Evolutionary conservation across 371 early-diverging fungal species (phyloP), one percentile per base, ranked within the genome.

Genomic region (Zopfochytrium polystomum): DNA sequence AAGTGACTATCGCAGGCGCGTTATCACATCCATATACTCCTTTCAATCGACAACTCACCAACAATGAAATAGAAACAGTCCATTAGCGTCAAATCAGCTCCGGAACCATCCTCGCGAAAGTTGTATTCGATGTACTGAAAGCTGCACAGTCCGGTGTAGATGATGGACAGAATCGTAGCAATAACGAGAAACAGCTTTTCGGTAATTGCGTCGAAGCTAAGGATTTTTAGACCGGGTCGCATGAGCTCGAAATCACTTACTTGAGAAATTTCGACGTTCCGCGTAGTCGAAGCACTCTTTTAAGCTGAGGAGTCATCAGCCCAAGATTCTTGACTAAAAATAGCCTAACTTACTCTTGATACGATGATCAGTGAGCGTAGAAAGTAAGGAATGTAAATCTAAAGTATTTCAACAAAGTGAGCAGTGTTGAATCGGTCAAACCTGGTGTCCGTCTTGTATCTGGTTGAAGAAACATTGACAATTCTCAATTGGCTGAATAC

Each of bases 91-190:
- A 42, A n/a, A 42, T 42, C 42, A n/a, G n/a, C n/a, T n/a, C n/a
- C n/a, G 42, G 42, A 42, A 13, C 42, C 42, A 42, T 11, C 42
- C 11, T 34, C 32, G 1, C 74, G 81, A 70, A 87, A 87, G 32
- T 76, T 78, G 4, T 78, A 73, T 51, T 90, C 90, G 31, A 79
- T 77, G 60, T 83, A 89, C 38, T 86, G 80, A 58, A 90, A 87
- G 4, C 83, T 76, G 22, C 87, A 84, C 74, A 85, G 73, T 18
- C 80, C 87, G 56, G 84, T 80, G 64, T 87, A 90, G 11, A 90
- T 48, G 42, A 90, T 72, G 0, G 75, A 77, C n/a, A 85, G 31
- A 31, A 89, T 66, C 3, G 83, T 84, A 20, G 79, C 75, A n/a
- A 86, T 70, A 27, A 90, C 70, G 11, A 82, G 68, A 20, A 86